These are phyloP conservation scores for Podospora appendiculata DNA, from an alignment of 495 filamentous ascomycete species.

Conservation along the genomic window DNA sequence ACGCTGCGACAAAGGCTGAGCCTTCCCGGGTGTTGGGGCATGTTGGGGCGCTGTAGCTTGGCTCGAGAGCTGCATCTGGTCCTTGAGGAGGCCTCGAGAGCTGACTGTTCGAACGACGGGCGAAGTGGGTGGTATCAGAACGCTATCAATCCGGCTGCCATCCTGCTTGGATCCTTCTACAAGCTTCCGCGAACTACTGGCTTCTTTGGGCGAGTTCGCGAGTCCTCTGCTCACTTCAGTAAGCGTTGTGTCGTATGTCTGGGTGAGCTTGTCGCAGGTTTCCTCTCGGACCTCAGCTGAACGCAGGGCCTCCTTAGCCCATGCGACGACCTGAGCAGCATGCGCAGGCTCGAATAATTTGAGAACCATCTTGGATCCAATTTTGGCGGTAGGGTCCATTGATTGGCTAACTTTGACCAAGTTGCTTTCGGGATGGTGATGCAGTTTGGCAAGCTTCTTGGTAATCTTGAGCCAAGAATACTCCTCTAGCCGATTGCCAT, in stretches of 20 bases:
- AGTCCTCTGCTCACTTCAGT: no score
- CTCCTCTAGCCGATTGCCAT: conserved; percentile 1
- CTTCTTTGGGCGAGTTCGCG: no score
- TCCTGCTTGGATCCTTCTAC: not conserved
- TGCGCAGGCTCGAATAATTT: conserved; percentile 1
- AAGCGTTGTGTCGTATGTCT: no score
- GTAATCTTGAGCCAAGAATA: conserved; percentile 17
- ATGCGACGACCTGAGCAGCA: not conserved
- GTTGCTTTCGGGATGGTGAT: not conserved
- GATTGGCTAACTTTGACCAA: conserved; percentile 13
- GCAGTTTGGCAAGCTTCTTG: not conserved
- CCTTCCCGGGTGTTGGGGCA: not conserved
- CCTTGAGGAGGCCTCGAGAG: not conserved
- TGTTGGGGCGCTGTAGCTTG: not conserved
- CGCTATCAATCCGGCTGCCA: not conserved
- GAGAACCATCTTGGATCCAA: conserved; percentile 5
- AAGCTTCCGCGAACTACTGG: no score
- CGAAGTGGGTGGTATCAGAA: no score
- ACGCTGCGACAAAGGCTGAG: not conserved
- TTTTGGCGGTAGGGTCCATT: not conserved
- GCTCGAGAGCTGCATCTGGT: not conserved
- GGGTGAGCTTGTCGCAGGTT: no score
- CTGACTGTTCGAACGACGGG: not conserved
- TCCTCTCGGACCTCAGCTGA: no score
- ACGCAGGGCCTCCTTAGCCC: no score